A percentile compares a stretch with the other conserved stretches of the same genome.
These are phyloP conservation scores for Stagonosporopsis tanaceti DNA, from an alignment of 2,329 filamentous ascomycete species.

Conservation along the genomic window DNA sequence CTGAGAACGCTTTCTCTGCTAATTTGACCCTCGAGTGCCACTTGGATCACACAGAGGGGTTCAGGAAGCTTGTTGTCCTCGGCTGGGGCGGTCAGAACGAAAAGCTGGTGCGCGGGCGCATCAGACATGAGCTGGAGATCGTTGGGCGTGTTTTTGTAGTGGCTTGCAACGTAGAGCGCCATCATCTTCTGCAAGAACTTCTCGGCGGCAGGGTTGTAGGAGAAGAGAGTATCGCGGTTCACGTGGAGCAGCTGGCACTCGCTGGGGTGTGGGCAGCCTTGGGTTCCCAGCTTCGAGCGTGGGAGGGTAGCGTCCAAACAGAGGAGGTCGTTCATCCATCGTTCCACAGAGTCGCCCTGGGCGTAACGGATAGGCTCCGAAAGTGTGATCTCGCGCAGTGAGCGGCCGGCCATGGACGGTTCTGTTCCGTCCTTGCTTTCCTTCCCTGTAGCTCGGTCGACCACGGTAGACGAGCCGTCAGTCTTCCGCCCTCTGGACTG, in stretches of 20 bases:
- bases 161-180: constrained; percentile 92
- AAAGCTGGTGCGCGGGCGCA: constrained; percentile 94
- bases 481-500: constrained; percentile 76
- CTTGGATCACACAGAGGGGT: constrained; percentile 92
- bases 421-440: constrained; percentile 52
- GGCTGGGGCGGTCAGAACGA: constrained; percentile 87
- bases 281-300: constrained; percentile 72
- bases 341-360: constrained; percentile 88
- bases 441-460: constrained; percentile 83
- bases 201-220: constrained; percentile 95
- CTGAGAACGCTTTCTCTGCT: constrained; percentile 92
- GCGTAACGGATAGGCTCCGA: constrained; percentile 95
- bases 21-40: constrained; percentile 93
- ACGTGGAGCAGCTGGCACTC: constrained; percentile 92
- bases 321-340: constrained; percentile 93
- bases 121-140: constrained; percentile 99
- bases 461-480: constrained; percentile 66
- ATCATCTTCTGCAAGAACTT: constrained; percentile 99
- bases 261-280: constrained; percentile 87
- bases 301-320: constrained; percentile 93
- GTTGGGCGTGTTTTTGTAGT: constrained; percentile 98
- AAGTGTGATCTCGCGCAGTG: constrained; percentile 89
- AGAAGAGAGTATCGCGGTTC: constrained; percentile 97
- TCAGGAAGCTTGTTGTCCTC: constrained; percentile 85
- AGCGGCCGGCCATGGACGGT: constrained; percentile 66